Evolutionary conservation across 1,284 basidiomycete species (phyloP).

Genomic region (Grifola frondosa): DNA sequence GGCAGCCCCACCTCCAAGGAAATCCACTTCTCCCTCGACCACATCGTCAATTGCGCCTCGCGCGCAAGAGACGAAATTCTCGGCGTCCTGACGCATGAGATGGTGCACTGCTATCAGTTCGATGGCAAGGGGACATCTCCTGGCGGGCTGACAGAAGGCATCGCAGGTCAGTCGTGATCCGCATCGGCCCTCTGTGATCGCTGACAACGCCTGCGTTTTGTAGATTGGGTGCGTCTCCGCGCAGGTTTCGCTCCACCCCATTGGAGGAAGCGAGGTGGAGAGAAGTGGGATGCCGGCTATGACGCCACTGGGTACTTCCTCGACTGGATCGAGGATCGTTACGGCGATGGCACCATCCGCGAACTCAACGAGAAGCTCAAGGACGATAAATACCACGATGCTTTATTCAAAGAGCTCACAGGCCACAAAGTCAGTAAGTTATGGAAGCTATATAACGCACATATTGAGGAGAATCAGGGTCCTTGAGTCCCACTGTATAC

Average conservation of each 20-base stretch:
- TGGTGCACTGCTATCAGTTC: conserved; percentile 75
- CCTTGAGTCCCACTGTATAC: neutral
- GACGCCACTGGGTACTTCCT: conserved; percentile 70
- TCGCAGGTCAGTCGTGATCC: conserved; percentile 54
- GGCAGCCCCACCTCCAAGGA: conserved; percentile 61
- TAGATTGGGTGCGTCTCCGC: conserved; percentile 70
- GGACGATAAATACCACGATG: conserved; percentile 46
- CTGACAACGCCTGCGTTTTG: neutral
- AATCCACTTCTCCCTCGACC: conserved; percentile 67
- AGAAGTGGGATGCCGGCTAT: conserved; percentile 72
- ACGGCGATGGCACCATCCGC: conserved; percentile 52
- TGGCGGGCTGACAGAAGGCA: conserved; percentile 68
- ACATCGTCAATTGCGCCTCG: conserved; percentile 46
- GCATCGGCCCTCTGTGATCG: conserved; percentile 1
- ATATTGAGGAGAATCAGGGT: conserved; percentile 28
- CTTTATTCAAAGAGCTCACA: conserved; percentile 52
- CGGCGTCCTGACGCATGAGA: conserved; percentile 66
- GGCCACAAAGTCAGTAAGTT: conserved; percentile 51
- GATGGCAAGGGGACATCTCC: conserved; percentile 59
- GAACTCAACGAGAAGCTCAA: conserved; percentile 57
- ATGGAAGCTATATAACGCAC: conserved; percentile 53
- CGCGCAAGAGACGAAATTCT: conserved; percentile 58
- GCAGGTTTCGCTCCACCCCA: conserved; percentile 61
- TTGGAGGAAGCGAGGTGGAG: conserved; percentile 48
- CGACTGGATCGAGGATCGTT: conserved; percentile 61